Conservation (phyloP, 1,139 yeast genomes). For the Saccharomyces pastorianus region DNA sequence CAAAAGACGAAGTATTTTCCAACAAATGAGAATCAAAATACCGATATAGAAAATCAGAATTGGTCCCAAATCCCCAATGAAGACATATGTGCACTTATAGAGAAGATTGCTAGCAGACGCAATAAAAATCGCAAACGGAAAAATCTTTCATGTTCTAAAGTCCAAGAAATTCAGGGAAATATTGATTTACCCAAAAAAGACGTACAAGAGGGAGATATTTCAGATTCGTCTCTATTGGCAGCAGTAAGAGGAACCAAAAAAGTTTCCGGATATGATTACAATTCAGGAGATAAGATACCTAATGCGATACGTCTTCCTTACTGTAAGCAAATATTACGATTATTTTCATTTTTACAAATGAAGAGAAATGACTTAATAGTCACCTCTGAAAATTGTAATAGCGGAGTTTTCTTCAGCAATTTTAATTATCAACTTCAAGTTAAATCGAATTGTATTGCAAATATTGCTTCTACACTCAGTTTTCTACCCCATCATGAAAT, state of each 20-base stretch:
- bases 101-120: background rate
- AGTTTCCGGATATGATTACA: background rate
- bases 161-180: background rate
- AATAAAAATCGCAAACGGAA: background rate
- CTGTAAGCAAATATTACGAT: background rate
- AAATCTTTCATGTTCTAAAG: background rate
- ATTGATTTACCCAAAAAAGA: background rate
- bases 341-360: background rate
- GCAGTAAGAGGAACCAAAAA: background rate
- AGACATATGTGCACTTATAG: background rate
- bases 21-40: background rate
- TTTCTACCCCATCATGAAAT: background rate
- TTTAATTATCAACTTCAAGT: background rate
- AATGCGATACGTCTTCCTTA: background rate
- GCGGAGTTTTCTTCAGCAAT: background rate
- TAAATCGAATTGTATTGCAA: background rate
- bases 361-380: background rate
- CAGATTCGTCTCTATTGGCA: background rate
- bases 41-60: background rate
- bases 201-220: background rate
- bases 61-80: background rate
- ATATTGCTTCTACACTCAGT: background rate
- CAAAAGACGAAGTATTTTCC: background rate
- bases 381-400: background rate
- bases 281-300: background rate